Percentiles rank a stretch among this genome's conserved stretches.
These are phyloP conservation scores for Austropuccinia psidii DNA, from an alignment of 1,284 basidiomycete species.

Conservation along the genomic window DNA sequence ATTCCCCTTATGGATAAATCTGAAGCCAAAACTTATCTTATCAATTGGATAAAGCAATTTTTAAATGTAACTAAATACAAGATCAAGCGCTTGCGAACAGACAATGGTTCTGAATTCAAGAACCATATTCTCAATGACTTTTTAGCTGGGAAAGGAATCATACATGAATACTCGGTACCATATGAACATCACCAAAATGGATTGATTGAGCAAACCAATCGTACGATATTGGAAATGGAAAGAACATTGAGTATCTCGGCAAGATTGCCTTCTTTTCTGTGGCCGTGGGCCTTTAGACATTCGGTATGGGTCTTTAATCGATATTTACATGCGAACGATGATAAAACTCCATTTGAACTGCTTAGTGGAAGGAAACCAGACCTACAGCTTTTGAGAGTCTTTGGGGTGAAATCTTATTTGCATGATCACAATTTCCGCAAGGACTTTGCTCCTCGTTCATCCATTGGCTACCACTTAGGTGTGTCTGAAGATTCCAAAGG, in stretches of 20 bases:
- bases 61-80: no score
- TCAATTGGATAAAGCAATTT: no score
- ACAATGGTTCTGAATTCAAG: no score
- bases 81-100: no score
- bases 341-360: not conserved
- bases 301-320: not conserved
- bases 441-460: not conserved
- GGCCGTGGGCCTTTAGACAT: not conserved
- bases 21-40: no score
- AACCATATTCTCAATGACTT: no score
- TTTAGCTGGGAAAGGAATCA: not conserved
- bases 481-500: not conserved
- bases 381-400: not conserved
- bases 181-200: constrained; percentile 22
- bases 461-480: not conserved
- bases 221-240: no score
- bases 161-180: not conserved
- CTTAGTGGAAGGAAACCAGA: not conserved
- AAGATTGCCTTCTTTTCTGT: not conserved
- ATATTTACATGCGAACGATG: not conserved
- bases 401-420: not conserved
- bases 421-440: not conserved
- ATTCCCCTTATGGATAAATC: no score
- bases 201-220: not conserved
- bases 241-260: not conserved